These are phyloP conservation scores for Moricandia arvensis DNA, from an alignment of 345 rosid genomes.

Conservation along the genomic window DNA sequence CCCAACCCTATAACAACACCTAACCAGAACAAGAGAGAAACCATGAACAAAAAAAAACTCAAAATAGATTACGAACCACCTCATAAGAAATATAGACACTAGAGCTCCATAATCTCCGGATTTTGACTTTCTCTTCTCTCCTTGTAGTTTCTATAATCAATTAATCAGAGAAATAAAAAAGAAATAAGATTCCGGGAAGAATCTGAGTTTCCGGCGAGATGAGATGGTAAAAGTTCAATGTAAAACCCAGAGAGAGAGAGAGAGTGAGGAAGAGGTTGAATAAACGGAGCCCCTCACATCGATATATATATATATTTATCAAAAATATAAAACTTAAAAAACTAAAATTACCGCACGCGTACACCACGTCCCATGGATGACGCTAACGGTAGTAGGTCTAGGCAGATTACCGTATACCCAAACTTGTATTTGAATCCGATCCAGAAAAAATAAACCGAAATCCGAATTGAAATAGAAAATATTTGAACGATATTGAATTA, in stretches of 20 bases:
- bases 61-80: not conserved
- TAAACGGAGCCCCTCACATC: slow-evolving; percentile 21
- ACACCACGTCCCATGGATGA: slow-evolving; percentile 38
- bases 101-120: slow-evolving; percentile 9
- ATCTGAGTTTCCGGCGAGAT: not conserved
- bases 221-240: not conserved
- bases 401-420: no score
- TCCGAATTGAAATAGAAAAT: no score
- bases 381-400: not conserved
- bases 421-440: no score
- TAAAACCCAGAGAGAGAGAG: slow-evolving; percentile 2
- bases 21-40: not conserved
- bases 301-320: not conserved
- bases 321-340: not conserved
- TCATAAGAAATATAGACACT: not conserved
- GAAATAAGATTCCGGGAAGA: slow-evolving; percentile 9
- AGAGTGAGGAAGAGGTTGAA: not conserved
- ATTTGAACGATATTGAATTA: no score
- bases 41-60: not conserved
- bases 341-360: slow-evolving; percentile 24
- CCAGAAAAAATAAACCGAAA: no score
- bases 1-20: not conserved
- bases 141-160: not conserved
- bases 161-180: no score
- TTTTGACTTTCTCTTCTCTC: not conserved